Evolutionary conservation across 139 green algal species (phyloP), one percentile per base, ranked within the genome.

Genomic region (Micromonas pusilla): DNA sequence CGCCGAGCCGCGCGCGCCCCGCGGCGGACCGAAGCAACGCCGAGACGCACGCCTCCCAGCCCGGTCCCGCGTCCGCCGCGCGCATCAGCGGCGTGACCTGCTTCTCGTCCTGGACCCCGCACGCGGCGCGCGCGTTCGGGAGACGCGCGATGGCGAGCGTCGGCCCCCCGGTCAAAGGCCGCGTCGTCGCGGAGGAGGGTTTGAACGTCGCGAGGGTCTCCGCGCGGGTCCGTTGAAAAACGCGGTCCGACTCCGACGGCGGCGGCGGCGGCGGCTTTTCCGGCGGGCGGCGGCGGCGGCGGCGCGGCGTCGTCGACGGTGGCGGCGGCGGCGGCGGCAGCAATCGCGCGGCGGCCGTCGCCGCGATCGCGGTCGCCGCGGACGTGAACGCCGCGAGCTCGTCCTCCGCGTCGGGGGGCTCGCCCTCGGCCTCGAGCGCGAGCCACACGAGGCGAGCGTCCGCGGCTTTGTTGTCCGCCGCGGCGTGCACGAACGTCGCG

Each of bases 51-150:
- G 4, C 21, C 65, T 72, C 65, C 28, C 30, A 72, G 23, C 26
- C 28, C 2, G 30, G 4, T 2, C 65, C 65, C 26, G 65, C 65
- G 4, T 26, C 30, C 65, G 65, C 65, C 13, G 65, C 65, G 33
- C 36, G 32, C 65, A 72, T 72, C 26, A 72, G 30, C n/a, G 65
- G 65, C 28, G 65, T 57, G 45, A 57, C 45, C 45, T 9, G 9
- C 45, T 9, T 16, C 45, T 57, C 45, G 45, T 57, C 45, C 45
- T 9, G 16, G 16, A 57, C 45, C 45, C 9, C 45, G 9, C 9
- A 9, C 9, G 45, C 45, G 45, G 45, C 9, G 9, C 45, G 9
- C 9, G 9, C 45, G n/a, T n/a, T n/a, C n/a, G n/a, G n/a, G n/a
- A n/a, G n/a, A n/a, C n/a, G n/a, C n/a, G n/a, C n/a, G n/a, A n/a